These are phyloP conservation scores for Hymenoscyphus scutula DNA, from an alignment of 2,329 filamentous ascomycete species.

Conservation along the genomic window DNA sequence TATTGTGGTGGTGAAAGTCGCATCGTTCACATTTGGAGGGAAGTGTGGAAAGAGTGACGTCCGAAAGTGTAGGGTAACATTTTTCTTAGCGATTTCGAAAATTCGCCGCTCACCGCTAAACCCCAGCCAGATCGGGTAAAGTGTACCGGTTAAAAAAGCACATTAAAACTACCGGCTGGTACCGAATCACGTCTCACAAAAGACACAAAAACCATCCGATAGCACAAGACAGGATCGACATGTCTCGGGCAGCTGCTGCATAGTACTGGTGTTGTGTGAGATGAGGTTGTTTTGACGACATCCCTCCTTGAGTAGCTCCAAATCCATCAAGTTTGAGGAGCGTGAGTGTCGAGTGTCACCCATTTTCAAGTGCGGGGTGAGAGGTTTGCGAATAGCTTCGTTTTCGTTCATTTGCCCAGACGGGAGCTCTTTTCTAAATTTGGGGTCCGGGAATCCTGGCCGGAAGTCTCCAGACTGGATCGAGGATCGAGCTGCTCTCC, in stretches of 20 bases:
- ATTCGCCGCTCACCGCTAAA: conserved; percentile 12
- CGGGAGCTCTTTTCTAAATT: neutral
- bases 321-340: neutral
- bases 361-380: conserved; percentile 6
- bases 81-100: conserved; percentile 4
- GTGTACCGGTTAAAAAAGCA: neutral
- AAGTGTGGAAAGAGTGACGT: conserved; percentile 6
- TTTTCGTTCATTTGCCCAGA: neutral
- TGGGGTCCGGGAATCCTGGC: neutral
- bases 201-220: conserved; percentile 11
- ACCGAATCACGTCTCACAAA: conserved; percentile 13
- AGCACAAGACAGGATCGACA: conserved; percentile 6
- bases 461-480: neutral
- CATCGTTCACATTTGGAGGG: conserved; percentile 8
- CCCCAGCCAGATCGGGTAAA: neutral
- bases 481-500: neutral
- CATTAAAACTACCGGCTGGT: neutral
- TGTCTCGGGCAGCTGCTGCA: conserved; percentile 26
- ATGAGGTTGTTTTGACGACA: conserved; percentile 27
- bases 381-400: conserved; percentile 7
- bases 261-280: conserved; percentile 14
- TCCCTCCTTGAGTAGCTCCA: neutral
- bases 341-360: conserved; percentile 1
- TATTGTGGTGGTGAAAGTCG: conserved; percentile 13
- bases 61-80: neutral